A percentile compares a stretch with the other conserved stretches of the same genome.
These are phyloP conservation scores for Aspergillus panamensis DNA, from an alignment of 495 filamentous ascomycete genomes.

Conservation along the genomic window DNA sequence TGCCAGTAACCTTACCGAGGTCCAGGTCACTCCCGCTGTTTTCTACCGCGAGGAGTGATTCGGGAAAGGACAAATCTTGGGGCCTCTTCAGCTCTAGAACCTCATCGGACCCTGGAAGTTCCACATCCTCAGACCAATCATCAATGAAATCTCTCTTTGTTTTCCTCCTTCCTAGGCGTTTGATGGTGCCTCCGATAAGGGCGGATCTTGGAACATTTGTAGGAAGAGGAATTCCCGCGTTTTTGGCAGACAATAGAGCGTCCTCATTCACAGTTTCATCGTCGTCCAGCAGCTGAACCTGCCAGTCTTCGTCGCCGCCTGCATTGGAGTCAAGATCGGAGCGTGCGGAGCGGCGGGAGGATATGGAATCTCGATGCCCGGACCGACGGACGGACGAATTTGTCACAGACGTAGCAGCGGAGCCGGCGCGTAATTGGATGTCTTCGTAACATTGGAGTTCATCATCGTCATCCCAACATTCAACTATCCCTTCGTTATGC, in stretches of 20 bases:
- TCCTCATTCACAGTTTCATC: slow-evolving; percentile 76
- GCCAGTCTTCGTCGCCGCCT: slow-evolving; percentile 77
- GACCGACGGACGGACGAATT: slow-evolving; percentile 49
- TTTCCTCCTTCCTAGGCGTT: slow-evolving; percentile 79
- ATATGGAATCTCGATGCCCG: slow-evolving; percentile 67
- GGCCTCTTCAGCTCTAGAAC: slow-evolving; percentile 61
- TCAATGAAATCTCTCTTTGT: slow-evolving; percentile 71
- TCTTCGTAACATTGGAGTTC: slow-evolving; percentile 73
- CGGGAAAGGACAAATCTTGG: slow-evolving; percentile 60
- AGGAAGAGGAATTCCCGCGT: slow-evolving; percentile 89
- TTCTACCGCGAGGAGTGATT: slow-evolving; percentile 49
- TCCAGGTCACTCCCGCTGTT: too few species aligned
- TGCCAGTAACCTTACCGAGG: slow-evolving; percentile 44
- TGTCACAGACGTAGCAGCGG: slow-evolving; percentile 54
- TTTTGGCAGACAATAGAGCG: slow-evolving; percentile 80
- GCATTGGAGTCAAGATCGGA: slow-evolving; percentile 74
- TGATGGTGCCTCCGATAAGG: slow-evolving; percentile 89
- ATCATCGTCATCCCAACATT: slow-evolving; percentile 88
- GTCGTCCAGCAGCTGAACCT: slow-evolving; percentile 71
- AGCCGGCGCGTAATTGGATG: slow-evolving; percentile 61
- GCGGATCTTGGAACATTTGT: slow-evolving; percentile 89
- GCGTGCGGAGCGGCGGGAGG: slow-evolving; percentile 70
- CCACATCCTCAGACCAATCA: slow-evolving; percentile 90
- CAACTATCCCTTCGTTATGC: slow-evolving; percentile 58
- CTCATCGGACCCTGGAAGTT: slow-evolving; percentile 62